Evolutionary conservation across 1,139 yeast species (phyloP), one percentile per base, ranked within the genome.

Genomic region (Pichia sp.): DNA sequence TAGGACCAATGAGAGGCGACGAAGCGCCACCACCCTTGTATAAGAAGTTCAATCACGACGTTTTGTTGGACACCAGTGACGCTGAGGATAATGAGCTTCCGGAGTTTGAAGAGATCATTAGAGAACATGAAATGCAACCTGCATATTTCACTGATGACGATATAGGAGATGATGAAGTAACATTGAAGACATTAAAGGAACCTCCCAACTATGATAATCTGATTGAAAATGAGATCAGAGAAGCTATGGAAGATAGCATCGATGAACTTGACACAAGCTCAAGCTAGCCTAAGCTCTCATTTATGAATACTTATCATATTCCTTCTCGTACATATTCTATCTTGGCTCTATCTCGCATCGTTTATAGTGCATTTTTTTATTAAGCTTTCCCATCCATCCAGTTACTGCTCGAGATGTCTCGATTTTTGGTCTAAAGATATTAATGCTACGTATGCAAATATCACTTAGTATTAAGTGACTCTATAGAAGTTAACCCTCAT

Each of bases 11-110:
- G 36, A 76, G 71, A 53, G 80, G 80, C 1, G 65, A 53, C 32
- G 77, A 74, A n/a, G 72, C 75, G 3, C 73, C 79, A n/a, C 80
- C 80, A 2, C 80, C 80, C 9, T 69, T 73, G 20, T 74, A 74
- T 53, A 69, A 68, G 39, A 71, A 69, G 44, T 74, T 69, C 49
- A 73, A 72, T 45, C 59, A 65, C 15, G 80, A 74, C 52, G 71
- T 74, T 12, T 52, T 74, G 33, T 57, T 74, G 20, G 80, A 72
- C 45, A 55, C 77, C 35, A 68, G 74, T 19, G 79, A 73, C 50
- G 59, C 68, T 15, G 79, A 71, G 47, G 60, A 63, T 35, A 77
- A 70, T 45, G 73, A 72, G 41, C 78, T 78, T 1, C 80, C 80
- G 0, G 69, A 71, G 43, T 74, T 74, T 28, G 49, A 50, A 40